These are phyloP conservation scores for Gracilariopsis chorda DNA, from an alignment of 23 red algal species.

Conservation along the genomic window DNA sequence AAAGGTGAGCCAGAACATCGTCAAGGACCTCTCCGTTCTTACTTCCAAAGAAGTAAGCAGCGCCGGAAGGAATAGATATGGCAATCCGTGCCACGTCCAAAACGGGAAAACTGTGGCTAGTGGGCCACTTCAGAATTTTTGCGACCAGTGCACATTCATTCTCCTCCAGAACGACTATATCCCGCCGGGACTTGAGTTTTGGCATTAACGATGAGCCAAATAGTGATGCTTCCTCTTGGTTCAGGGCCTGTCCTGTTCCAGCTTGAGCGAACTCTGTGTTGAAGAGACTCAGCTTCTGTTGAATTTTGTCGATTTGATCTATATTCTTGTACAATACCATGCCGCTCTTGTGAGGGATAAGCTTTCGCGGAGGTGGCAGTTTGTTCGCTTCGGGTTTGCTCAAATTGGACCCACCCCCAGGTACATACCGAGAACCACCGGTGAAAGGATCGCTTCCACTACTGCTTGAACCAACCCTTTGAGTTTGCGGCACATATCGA, in stretches of 20 bases:
- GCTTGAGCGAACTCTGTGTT: conserved; percentile 41
- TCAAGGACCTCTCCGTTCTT: conserved; percentile 47
- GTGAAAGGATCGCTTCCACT: conserved; percentile 40
- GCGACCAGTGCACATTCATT: conserved; percentile 64
- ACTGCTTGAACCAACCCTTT: neutral
- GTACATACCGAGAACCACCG: conserved; percentile 60
- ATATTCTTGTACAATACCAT: conserved; percentile 50
- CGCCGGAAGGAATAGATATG: conserved; percentile 70
- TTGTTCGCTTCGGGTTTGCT: neutral
- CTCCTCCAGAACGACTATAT: conserved; percentile 54
- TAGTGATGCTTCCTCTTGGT: conserved; percentile 36
- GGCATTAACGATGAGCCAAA: conserved; percentile 55
- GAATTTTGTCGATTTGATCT: conserved; percentile 69
- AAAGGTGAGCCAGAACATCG: conserved; percentile 57
- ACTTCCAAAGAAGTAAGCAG: conserved; percentile 75
- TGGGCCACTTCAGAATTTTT: conserved; percentile 79
- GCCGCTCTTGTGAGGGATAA: conserved; percentile 64
- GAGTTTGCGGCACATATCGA: conserved; percentile 6
- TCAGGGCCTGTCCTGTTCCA: conserved; percentile 27
- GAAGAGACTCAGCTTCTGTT: conserved; percentile 56
- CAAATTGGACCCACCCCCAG: neutral
- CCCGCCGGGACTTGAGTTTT: conserved; percentile 37
- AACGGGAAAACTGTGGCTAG: conserved; percentile 63
- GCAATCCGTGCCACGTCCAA: conserved; percentile 79
- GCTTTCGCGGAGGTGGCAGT: conserved; percentile 65